Conservation (phyloP, 495 filamentous ascomycete species). For the Bryoglossum gracile region DNA sequence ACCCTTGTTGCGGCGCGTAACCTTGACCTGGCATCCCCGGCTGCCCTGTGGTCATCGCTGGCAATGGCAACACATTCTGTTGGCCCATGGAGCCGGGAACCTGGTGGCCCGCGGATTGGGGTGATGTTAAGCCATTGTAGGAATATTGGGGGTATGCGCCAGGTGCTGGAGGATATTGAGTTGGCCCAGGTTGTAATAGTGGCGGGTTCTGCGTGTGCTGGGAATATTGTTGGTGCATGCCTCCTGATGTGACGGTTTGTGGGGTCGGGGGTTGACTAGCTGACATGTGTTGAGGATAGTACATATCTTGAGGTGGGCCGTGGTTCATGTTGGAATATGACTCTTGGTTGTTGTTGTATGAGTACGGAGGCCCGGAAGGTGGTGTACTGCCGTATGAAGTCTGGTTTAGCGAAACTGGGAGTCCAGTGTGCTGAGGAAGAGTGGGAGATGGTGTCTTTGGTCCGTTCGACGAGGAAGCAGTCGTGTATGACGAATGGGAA, state of each 20-base stretch:
- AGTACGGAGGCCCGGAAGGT: conserved; percentile 41
- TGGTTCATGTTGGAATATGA: conserved; percentile 79
- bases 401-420: conserved; percentile 39
- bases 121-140: conserved; percentile 74
- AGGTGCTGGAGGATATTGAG: conserved; percentile 57
- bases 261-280: conserved; percentile 71
- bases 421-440: conserved; percentile 33
- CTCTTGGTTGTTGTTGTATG: conserved; percentile 35
- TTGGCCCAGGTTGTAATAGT: conserved; percentile 70
- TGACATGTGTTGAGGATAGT: conserved; percentile 77
- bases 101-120: conserved; percentile 58
- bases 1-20: conserved; percentile 50
- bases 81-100: conserved; percentile 59
- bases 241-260: conserved; percentile 71
- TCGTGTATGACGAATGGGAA: conserved; percentile 47
- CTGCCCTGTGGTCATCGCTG: conserved; percentile 45
- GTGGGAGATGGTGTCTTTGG: conserved; percentile 51
- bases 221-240: conserved; percentile 61
- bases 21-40: conserved; percentile 43
- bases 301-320: conserved; percentile 72
- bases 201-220: conserved; percentile 72
- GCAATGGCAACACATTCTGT: conserved; percentile 59
- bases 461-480: conserved; percentile 47
- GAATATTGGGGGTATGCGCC: conserved; percentile 62
- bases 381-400: conserved; percentile 41